phyloP scores from a whole-genome alignment of 1,139 yeast species.

The Candida albicans region DNA sequence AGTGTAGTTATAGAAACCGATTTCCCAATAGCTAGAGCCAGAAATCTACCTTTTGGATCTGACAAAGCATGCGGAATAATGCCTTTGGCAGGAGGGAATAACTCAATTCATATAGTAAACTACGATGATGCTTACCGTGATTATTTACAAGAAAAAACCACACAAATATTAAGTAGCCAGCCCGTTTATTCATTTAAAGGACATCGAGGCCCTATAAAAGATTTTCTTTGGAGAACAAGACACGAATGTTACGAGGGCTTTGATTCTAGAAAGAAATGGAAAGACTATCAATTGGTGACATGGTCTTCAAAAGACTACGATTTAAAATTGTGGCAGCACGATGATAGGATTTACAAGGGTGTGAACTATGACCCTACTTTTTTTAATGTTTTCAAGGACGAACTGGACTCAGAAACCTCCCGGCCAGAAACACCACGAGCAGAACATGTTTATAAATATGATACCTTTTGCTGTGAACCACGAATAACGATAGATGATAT shows the following conservation, averaged over 20 bases:
- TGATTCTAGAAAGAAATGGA: constrained; percentile 54
- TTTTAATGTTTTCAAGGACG: constrained; percentile 27
- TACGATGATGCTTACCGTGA: constrained; percentile 48
- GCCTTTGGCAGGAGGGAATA: constrained; percentile 87
- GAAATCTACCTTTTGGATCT: constrained; percentile 84
- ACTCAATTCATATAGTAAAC: constrained; percentile 68
- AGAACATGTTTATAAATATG: constrained; percentile 23
- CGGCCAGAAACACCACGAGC: constrained; percentile 10
- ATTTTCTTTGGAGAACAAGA: constrained; percentile 81
- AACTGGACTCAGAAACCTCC: constrained; percentile 20
- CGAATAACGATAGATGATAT: constrained; percentile 37
- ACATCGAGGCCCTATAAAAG: constrained; percentile 81
- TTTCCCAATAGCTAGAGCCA: constrained; percentile 86
- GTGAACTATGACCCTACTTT: constrained; percentile 55
- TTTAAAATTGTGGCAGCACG: constrained; percentile 77
- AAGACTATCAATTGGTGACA: constrained; percentile 86
- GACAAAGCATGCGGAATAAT: constrained; percentile 77
- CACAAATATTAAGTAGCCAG: constrained; percentile 28
- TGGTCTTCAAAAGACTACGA: constrained; percentile 88
- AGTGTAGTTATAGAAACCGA: constrained; percentile 64
- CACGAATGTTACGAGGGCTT: constrained; percentile 36
- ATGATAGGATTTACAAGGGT: constrained; percentile 56
- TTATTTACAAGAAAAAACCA: constrained; percentile 27
- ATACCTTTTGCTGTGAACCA: constrained; percentile 43
- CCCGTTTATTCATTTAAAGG: constrained; percentile 72